phyloP scores from a whole-genome alignment of 2,329 filamentous ascomycete genomes.

The Lasiodiplodia hormozganensis region DNA sequence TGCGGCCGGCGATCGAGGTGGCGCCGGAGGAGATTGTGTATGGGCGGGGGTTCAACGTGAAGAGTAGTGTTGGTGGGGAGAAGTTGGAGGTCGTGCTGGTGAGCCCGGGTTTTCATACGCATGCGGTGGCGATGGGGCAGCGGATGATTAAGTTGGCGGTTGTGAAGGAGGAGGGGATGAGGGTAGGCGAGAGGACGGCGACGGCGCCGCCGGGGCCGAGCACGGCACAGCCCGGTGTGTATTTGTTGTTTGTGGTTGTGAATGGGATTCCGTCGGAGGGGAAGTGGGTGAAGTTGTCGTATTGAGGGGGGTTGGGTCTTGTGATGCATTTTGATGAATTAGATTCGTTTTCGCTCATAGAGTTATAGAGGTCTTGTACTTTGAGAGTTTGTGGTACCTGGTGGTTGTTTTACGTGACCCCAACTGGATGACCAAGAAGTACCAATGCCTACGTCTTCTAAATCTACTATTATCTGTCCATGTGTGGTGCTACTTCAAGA shows the following conservation, averaged over 20 bases:
- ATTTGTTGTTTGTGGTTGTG: conserved; percentile 60
- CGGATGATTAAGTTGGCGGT: conserved; percentile 57
- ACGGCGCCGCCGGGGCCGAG: conserved; percentile 57
- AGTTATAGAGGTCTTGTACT: too few species aligned
- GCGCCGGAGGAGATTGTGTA: conserved; percentile 48
- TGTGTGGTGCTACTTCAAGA: too few species aligned
- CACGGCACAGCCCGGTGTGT: conserved; percentile 60
- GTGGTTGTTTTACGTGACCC: too few species aligned
- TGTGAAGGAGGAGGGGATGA: neutral
- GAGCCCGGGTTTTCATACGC: conserved; percentile 62
- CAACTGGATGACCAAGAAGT: too few species aligned
- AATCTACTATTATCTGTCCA: too few species aligned
- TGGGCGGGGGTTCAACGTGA: conserved; percentile 47
- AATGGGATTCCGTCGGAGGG: conserved; percentile 56
- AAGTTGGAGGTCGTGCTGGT: conserved; percentile 54
- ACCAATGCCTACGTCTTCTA: too few species aligned
- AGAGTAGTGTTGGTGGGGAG: conserved; percentile 48
- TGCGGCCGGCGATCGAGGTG: conserved; percentile 53
- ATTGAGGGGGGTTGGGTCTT: neutral
- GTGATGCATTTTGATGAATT: too few species aligned
- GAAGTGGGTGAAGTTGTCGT: conserved; percentile 47
- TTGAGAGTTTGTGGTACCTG: too few species aligned
- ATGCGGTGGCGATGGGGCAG: conserved; percentile 63
- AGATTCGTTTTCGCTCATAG: too few species aligned
- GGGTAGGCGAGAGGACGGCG: neutral